Conservation (phyloP, 345 rosid genomes). For the Leavenworthia alabamica region DNA sequence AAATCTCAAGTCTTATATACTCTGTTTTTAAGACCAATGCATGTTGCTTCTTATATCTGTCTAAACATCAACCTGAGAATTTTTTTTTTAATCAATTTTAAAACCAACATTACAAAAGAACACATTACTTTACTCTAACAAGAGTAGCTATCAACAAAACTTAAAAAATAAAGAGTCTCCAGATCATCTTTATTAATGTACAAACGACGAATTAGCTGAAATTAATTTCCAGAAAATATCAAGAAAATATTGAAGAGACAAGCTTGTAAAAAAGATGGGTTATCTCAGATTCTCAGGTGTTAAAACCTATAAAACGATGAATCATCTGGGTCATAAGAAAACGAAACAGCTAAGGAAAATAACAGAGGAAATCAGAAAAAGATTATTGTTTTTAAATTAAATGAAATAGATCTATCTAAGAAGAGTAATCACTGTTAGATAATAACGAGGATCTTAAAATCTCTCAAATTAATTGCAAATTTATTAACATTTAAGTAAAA, state of each 20-base stretch:
- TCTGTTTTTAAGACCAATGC: conserved; percentile 21
- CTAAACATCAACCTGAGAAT: not conserved
- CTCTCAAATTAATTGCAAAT: conserved; percentile 19
- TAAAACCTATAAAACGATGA: conserved; percentile 4
- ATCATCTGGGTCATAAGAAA: conserved; percentile 16
- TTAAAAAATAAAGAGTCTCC: not conserved
- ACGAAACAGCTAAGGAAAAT: conserved; percentile 1
- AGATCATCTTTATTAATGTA: not conserved
- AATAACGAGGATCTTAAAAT: not conserved
- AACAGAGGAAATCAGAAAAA: not conserved
- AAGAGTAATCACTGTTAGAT: conserved; percentile 6
- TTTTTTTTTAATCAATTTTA: not conserved
- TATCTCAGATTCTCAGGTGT: conserved; percentile 20
- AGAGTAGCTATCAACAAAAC: not conserved
- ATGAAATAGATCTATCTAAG: conserved; percentile 18
- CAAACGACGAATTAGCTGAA: not conserved
- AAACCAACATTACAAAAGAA: not conserved
- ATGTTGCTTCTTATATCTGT: conserved; percentile 9
- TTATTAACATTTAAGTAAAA: not conserved
- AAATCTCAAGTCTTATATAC: not conserved
- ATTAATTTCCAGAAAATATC: not conserved
- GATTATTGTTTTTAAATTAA: not conserved
- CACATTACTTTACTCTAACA: not conserved
- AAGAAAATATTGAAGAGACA: not conserved
- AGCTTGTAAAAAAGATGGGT: conserved; percentile 9